phyloP scores from a whole-genome alignment of 345 rosid species.

The Moringa oleifera region DNA sequence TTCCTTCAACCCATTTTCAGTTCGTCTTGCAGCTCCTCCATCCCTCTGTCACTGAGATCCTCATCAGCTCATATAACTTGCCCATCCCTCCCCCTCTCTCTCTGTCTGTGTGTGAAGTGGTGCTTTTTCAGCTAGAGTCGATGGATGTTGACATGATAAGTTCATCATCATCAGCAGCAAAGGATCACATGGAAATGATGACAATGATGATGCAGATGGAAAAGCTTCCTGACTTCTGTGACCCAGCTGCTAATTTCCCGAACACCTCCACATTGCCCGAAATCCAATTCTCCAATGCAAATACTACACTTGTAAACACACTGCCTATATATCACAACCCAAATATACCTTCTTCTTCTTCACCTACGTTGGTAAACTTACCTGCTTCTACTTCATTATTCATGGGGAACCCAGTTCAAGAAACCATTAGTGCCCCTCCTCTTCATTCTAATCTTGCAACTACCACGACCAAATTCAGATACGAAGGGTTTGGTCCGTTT shows the following conservation, averaged over 20 bases:
- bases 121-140: neutral
- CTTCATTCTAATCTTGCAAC: slow-evolving; percentile 8
- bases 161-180: slow-evolving; percentile 17
- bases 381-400: slow-evolving; percentile 11
- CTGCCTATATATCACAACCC: slow-evolving; percentile 12
- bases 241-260: slow-evolving; percentile 25
- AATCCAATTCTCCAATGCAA: slow-evolving; percentile 29
- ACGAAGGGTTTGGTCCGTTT: slow-evolving; percentile 18
- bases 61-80: slow-evolving; percentile 11
- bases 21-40: slow-evolving; percentile 18
- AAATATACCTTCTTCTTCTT: neutral
- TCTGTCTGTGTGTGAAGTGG: neutral
- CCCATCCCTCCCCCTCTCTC: slow-evolving; percentile 1
- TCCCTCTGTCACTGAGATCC: slow-evolving; percentile 17
- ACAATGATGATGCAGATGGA: slow-evolving; percentile 64
- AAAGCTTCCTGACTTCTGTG: slow-evolving; percentile 54
- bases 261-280: slow-evolving; percentile 14
- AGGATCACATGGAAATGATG: slow-evolving; percentile 42
- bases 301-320: slow-evolving; percentile 1
- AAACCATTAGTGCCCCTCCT: slow-evolving; percentile 17
- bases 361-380: too few species aligned
- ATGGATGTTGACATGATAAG: slow-evolving; percentile 46
- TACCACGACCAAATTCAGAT: slow-evolving; percentile 15
- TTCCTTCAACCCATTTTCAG: slow-evolving; percentile 6
- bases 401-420: slow-evolving; percentile 20